These are phyloP conservation scores for Eruca vesicaria DNA, from an alignment of 441 rosid genomes.

Conservation along the genomic window DNA sequence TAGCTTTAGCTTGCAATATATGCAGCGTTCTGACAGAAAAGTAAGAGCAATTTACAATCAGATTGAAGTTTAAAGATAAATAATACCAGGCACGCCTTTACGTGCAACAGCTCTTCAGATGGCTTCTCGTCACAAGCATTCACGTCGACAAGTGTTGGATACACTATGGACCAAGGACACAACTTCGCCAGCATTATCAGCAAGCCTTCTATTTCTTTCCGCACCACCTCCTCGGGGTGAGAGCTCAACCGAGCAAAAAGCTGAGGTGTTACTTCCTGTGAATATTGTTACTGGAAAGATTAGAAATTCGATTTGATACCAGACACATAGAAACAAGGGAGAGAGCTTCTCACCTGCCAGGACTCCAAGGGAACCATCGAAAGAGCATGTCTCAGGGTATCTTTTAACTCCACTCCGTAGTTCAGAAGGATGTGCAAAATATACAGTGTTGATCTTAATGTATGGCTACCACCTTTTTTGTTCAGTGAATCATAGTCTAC, in stretches of 20 bases:
- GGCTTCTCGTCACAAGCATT: constrained; percentile 75
- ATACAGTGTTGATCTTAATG: constrained; percentile 84
- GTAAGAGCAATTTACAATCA: constrained; percentile 4
- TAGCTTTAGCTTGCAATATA: constrained; percentile 13
- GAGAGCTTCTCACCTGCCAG: constrained; percentile 78
- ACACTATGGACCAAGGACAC: constrained; percentile 93
- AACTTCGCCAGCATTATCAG: constrained; percentile 84
- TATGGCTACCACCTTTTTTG: constrained; percentile 61
- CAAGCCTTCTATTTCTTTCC: constrained; percentile 85
- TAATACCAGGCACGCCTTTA: constrained; percentile 85
- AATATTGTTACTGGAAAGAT: constrained; percentile 26
- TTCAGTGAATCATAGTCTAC: constrained; percentile 58
- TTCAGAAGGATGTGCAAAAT: constrained; percentile 83
- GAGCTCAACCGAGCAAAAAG: constrained; percentile 95
- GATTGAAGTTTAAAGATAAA: constrained; percentile 13
- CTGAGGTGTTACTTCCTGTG: constrained; percentile 90
- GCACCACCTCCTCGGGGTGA: constrained; percentile 88
- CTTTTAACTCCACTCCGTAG: constrained; percentile 89
- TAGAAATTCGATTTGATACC: constrained; percentile 3
- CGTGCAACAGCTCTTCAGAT: constrained; percentile 86
- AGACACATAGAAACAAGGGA: constrained; percentile 22
- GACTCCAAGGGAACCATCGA: constrained; percentile 81
- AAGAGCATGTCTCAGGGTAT: constrained; percentile 77
- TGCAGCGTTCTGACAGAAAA: constrained; percentile 1
- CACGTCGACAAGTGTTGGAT: constrained; percentile 88